Conservation (phyloP, 352 stramenopile species). For the Globisporangium polare region DNA sequence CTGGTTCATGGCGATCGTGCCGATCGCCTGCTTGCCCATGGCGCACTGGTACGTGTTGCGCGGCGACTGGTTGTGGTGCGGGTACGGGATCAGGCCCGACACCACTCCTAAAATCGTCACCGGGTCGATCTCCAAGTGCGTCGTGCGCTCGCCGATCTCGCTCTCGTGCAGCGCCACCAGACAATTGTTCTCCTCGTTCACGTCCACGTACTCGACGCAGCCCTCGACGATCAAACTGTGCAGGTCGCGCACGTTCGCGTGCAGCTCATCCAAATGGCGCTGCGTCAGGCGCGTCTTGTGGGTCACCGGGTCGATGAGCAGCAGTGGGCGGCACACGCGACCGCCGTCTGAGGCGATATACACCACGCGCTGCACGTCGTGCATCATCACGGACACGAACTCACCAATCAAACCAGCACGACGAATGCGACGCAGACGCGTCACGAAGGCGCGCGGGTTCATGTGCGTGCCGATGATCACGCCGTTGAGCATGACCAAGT, state of each 20-base stretch:
- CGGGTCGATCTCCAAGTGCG: slow-evolving; percentile 99
- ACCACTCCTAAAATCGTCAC: slow-evolving; percentile 99
- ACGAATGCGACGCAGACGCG: slow-evolving; percentile 73
- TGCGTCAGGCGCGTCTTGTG: slow-evolving; percentile 92
- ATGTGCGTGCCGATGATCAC: slow-evolving; percentile 97
- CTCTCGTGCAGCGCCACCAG: slow-evolving; percentile 95
- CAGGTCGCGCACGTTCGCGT: slow-evolving; percentile 68
- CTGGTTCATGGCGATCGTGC: slow-evolving; percentile 98
- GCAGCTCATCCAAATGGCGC: slow-evolving; percentile 93
- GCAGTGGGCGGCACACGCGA: slow-evolving; percentile 95
- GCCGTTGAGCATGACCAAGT: slow-evolving; percentile 99
- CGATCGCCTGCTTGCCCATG: slow-evolving; percentile 99
- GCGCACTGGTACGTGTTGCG: slow-evolving; percentile 99
- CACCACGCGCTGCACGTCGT: slow-evolving; percentile 95
- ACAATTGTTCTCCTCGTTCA: slow-evolving; percentile 99
- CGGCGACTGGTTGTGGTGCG: slow-evolving; percentile 98
- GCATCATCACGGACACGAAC: slow-evolving; percentile 99
- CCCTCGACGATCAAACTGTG: slow-evolving; percentile 90
- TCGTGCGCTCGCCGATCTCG: slow-evolving; percentile 90
- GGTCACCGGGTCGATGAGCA: slow-evolving; percentile 91
- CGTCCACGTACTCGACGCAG: slow-evolving; percentile 99
- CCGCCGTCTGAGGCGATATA: slow-evolving; percentile 99
- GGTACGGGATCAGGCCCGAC: slow-evolving; percentile 97
- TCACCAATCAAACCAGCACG: slow-evolving; percentile 89
- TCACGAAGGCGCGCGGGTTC: slow-evolving; percentile 89